Percentiles rank a stretch among this genome's conserved stretches.
phyloP scores from a whole-genome alignment of 208 protist genomes.

The Acanthamoeba divionensis region DNA sequence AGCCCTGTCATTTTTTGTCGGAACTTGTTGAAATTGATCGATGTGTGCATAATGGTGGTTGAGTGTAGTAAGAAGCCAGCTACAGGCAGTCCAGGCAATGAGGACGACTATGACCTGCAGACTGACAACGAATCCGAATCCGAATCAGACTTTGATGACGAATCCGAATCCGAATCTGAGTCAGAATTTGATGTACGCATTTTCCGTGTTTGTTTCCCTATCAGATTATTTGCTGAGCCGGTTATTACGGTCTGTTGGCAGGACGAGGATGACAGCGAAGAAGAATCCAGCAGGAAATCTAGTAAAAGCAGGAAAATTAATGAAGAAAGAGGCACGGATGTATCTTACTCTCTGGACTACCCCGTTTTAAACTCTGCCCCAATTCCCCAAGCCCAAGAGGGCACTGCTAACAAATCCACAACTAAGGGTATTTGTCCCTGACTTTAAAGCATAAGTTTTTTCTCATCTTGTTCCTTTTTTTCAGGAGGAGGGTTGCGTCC shows the following conservation, averaged over 20 bases:
- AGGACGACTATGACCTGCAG: constrained; percentile 29
- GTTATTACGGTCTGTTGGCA: background rate
- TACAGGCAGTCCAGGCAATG: background rate
- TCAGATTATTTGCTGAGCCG: background rate
- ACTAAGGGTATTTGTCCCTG: no score
- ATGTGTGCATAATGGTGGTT: no score
- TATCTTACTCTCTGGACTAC: constrained; percentile 38
- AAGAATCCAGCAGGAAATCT: no score
- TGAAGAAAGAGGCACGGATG: background rate
- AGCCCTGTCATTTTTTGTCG: no score
- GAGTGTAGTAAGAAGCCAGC: no score
- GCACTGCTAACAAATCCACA: no score
- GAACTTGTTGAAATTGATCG: no score
- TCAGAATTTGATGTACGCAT: background rate
- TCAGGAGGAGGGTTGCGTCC: no score
- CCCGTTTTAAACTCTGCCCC: no score
- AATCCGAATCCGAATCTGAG: background rate
- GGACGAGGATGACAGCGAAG: background rate
- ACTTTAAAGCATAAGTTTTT: no score
- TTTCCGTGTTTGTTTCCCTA: background rate
- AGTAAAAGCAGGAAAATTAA: background rate
- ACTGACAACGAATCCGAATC: background rate
- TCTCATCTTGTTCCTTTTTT: no score
- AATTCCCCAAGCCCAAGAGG: no score
- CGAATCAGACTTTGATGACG: constrained; percentile 13